Conservation (phyloP, 2,329 filamentous ascomycete species). For the Ophiostoma ips region DNA sequence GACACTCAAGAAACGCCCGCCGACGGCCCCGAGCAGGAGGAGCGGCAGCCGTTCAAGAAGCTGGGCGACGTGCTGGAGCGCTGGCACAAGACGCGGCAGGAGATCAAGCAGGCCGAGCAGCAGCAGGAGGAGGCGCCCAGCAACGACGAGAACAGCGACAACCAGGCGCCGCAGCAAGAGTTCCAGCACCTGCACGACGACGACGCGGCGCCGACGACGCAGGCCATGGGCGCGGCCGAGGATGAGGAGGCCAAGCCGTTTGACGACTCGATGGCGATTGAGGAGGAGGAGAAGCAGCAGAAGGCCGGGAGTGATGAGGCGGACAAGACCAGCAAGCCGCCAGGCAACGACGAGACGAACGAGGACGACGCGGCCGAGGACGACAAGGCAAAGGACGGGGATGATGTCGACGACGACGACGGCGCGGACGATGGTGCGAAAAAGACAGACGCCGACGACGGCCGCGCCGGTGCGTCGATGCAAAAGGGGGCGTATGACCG, state of each 20-base stretch:
- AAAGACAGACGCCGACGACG: conserved; percentile 34
- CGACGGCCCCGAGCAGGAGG: conserved; percentile 22
- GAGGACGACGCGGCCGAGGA: conserved; percentile 28
- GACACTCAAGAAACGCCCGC: conserved; percentile 22
- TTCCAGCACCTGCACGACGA: conserved; percentile 90
- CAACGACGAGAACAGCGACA: conserved; percentile 25
- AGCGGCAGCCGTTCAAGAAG: conserved; percentile 73
- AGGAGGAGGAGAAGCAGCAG: conserved; percentile 29
- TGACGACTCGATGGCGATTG: conserved; percentile 79
- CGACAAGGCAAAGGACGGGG: conserved; percentile 21
- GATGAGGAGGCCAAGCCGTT: conserved; percentile 66
- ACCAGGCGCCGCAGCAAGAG: conserved; percentile 66
- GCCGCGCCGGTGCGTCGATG: conserved; percentile 45
- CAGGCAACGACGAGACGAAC: conserved; percentile 32
- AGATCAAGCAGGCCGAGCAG: conserved; percentile 48
- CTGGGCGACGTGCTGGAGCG: conserved; percentile 83
- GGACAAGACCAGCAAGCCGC: conserved; percentile 28
- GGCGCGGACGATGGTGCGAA: conserved; percentile 26
- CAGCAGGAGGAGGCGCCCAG: conserved; percentile 28
- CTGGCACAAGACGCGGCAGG: conserved; percentile 79
- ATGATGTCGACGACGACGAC: conserved; percentile 21
- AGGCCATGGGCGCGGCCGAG: conserved; percentile 77
- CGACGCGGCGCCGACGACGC: conserved; percentile 66
- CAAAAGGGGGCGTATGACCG: conserved; percentile 43
- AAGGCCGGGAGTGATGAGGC: conserved; percentile 2